A percentile compares a stretch with the other conserved stretches of the same genome.
Evolutionary conservation across 768 basidiomycete genomes (phyloP).

Genomic region (Rhizopogon vesiculosus): DNA sequence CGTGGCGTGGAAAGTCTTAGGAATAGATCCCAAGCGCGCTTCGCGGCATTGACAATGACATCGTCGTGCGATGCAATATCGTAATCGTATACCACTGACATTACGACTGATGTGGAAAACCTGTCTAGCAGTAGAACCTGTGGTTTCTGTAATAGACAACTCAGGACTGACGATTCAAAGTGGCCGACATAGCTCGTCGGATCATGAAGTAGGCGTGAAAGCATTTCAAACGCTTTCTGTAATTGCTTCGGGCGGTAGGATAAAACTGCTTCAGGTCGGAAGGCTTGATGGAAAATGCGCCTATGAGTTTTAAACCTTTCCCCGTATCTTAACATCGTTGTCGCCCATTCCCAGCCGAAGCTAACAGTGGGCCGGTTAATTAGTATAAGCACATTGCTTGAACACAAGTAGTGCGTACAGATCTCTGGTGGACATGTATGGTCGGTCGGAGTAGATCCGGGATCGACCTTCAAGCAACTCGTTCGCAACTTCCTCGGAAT

Average conservation of each 20-base stretch:
- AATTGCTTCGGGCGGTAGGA: neutral
- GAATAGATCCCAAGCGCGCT: neutral
- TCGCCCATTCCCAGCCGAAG: conserved; percentile 16
- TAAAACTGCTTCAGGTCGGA: neutral
- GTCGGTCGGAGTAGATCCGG: too few relatives aligned
- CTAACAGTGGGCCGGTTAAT: neutral
- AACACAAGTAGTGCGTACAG: too few relatives aligned
- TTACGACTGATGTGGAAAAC: conserved; percentile 19
- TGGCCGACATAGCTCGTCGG: neutral
- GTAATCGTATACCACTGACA: conserved; percentile 1
- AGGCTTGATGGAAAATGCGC: neutral
- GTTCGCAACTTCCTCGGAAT: too few relatives aligned
- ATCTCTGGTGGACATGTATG: too few relatives aligned
- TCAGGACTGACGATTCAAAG: conserved; percentile 16
- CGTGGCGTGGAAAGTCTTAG: neutral
- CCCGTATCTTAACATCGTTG: conserved; percentile 3
- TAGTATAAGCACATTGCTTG: too few relatives aligned
- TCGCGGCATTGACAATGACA: neutral
- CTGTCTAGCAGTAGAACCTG: neutral
- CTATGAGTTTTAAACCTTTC: neutral
- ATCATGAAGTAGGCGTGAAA: neutral
- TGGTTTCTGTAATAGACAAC: neutral
- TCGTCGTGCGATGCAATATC: neutral
- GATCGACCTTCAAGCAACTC: too few relatives aligned
- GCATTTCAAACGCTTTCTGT: neutral